Evolutionary conservation across 257 asterid species (phyloP).

Genomic region (Solanum sitiens): DNA sequence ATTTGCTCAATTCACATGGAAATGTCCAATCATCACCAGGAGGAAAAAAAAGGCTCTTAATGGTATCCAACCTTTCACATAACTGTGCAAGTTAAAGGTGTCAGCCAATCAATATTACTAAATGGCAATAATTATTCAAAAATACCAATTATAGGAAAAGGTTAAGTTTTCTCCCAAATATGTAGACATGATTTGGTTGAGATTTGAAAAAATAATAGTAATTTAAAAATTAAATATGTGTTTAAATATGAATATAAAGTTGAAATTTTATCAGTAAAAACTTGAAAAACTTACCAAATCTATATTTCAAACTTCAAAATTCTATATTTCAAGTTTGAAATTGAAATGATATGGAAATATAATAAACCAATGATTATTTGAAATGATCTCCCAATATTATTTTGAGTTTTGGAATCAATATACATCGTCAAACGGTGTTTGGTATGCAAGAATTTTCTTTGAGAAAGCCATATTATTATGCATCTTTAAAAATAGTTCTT

Average conservation of each 20-base stretch:
- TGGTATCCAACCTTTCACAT: not conserved
- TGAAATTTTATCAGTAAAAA: not conserved
- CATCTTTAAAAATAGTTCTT: not conserved
- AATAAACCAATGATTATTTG: not conserved
- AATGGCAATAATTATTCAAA: not conserved
- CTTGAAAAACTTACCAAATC: not conserved
- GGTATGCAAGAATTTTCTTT: not conserved
- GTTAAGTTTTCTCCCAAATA: not conserved
- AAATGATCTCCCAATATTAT: not conserved
- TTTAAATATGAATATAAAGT: not conserved
- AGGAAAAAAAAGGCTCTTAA: not conserved
- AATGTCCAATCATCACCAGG: not conserved
- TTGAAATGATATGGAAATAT: not conserved
- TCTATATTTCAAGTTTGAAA: not conserved
- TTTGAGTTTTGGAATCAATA: not conserved
- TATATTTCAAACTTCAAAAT: not conserved
- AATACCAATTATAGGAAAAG: not conserved
- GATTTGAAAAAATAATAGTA: not conserved
- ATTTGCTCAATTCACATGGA: not conserved
- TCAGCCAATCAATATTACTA: not conserved
- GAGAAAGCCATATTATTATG: not conserved
- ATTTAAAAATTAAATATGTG: not conserved
- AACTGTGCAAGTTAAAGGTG: not conserved
- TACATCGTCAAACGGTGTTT: not conserved
- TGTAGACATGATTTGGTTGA: not conserved